phyloP scores from a whole-genome alignment of 2,329 filamentous ascomycete genomes.

The Dendryphion nanum region DNA sequence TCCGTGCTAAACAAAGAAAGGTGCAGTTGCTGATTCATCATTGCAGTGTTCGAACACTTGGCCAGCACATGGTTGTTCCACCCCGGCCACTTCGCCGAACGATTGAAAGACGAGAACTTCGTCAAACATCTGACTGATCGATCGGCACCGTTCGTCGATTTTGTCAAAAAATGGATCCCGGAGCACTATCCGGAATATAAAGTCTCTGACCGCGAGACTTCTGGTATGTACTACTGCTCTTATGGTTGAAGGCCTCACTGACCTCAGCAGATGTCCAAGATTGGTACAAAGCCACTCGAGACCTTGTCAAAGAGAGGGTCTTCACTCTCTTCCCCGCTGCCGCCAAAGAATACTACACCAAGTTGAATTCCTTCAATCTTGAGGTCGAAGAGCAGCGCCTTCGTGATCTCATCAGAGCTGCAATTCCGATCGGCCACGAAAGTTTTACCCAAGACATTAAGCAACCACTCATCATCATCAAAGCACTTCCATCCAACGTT shows the following conservation, averaged over 20 bases:
- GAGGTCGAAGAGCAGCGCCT: slow-evolving; percentile 20
- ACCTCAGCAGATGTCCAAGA: slow-evolving; percentile 4
- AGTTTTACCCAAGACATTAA: slow-evolving; percentile 14
- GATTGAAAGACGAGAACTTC: slow-evolving; percentile 19
- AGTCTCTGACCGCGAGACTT: not conserved
- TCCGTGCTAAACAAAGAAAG: not conserved
- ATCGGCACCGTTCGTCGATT: slow-evolving; percentile 16
- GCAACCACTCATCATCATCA: not conserved
- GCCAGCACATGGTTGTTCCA: slow-evolving; percentile 24
- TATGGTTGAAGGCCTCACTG: not conserved
- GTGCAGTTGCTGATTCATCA: slow-evolving; percentile 5
- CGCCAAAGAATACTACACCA: slow-evolving; percentile 17
- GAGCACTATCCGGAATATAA: slow-evolving; percentile 14
- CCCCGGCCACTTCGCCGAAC: slow-evolving; percentile 19
- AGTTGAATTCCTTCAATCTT: slow-evolving; percentile 12
- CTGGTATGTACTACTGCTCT: not conserved
- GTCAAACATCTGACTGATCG: slow-evolving; percentile 13
- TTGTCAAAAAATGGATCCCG: slow-evolving; percentile 23
- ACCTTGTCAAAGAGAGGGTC: slow-evolving; percentile 16
- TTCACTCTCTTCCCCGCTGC: slow-evolving; percentile 21
- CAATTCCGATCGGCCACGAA: slow-evolving; percentile 14
- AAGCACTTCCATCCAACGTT: not conserved
- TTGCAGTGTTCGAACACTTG: slow-evolving; percentile 19
- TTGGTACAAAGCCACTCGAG: slow-evolving; percentile 18
- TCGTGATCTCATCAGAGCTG: slow-evolving; percentile 11